Evolutionary conservation across 495 filamentous ascomycete genomes (phyloP), one percentile per base, ranked within the genome.

Genomic region (Recurvomyces mirabilis): DNA sequence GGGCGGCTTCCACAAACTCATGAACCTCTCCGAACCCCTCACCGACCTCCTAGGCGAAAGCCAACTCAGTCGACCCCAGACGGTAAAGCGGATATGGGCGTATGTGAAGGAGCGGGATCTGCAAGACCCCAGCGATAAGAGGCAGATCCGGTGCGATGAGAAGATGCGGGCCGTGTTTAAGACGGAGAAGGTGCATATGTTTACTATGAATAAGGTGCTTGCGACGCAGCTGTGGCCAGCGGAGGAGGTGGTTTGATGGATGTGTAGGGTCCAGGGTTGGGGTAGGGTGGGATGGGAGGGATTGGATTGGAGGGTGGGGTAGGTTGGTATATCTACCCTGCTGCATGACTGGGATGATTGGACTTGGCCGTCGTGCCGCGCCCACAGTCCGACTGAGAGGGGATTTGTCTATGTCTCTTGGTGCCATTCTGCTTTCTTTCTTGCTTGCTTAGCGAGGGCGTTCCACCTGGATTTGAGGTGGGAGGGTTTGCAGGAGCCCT

Each of bases 81-180:
- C 87, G 2, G 91, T 98, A 35, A 96, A 95, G 68, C 81, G 79
- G 53, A 78, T 98, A 34, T 98, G 91, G 91, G 77, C 79, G 30
- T 86, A 98, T 54, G 87, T 98, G 54, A 93, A 85, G 50, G 80
- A 73, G 46, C 74, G 84, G 41, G 74, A 84, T 29, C 76, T 98
- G 13, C 91, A 98, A 60, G 88, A 94, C 56, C 88, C 87, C 3
- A 79, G 56, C 43, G 93, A 98, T 63, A 81, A 84, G 57, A 83
- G 91, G 11, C 85, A 93, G 55, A 96, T 98, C 41, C 66, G 74
- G 40, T 98, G 91, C 60, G 93, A 98, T 64, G 86, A 94, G 28
- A 73, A 75, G 36, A 77, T 98, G 79, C 76, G 83, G 25, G 78
- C 79, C 1, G 82, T 98, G 2, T 96, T 98, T 68, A 89, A 89